Conservation (phyloP, 441 rosid species). For the Aquilaria agallochum region DNA sequence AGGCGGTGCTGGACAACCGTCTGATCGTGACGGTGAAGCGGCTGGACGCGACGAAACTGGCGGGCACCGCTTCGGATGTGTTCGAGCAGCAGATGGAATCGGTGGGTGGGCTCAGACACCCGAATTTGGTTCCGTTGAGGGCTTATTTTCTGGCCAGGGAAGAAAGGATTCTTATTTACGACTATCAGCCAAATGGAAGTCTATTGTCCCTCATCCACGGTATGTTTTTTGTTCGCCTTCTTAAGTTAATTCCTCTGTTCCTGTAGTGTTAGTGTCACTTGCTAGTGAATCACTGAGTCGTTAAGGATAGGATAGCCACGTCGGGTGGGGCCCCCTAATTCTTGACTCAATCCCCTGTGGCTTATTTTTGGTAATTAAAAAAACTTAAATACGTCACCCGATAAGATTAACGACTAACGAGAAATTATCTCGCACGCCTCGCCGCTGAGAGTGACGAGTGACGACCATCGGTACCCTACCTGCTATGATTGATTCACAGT, state of each 20-base stretch:
- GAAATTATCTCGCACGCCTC: too few species aligned
- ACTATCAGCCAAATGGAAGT: conserved; percentile 90
- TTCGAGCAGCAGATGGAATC: conserved; percentile 85
- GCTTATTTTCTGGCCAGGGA: conserved; percentile 79
- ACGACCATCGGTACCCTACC: too few species aligned
- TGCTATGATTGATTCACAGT: too few species aligned
- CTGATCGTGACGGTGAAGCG: conserved; percentile 83
- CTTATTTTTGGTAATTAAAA: too few species aligned
- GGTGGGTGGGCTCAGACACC: conserved; percentile 78
- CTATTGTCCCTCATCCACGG: conserved; percentile 82
- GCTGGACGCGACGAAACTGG: conserved; percentile 63
- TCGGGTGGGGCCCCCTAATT: too few species aligned
- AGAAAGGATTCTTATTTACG: conserved; percentile 75
- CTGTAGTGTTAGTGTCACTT: neutral
- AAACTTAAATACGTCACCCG: too few species aligned
- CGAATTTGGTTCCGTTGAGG: conserved; percentile 73
- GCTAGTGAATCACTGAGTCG: neutral
- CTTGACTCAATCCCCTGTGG: too few species aligned
- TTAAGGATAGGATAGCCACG: neutral
- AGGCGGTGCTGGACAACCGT: conserved; percentile 81
- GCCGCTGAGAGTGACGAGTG: too few species aligned
- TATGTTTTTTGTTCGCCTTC: conserved; percentile 9
- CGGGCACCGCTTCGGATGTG: conserved; percentile 44
- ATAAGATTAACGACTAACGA: too few species aligned
- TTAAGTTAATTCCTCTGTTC: neutral